Evolutionary conservation across 306 rosid genomes (phyloP).

Genomic region (Rosa rugosa): DNA sequence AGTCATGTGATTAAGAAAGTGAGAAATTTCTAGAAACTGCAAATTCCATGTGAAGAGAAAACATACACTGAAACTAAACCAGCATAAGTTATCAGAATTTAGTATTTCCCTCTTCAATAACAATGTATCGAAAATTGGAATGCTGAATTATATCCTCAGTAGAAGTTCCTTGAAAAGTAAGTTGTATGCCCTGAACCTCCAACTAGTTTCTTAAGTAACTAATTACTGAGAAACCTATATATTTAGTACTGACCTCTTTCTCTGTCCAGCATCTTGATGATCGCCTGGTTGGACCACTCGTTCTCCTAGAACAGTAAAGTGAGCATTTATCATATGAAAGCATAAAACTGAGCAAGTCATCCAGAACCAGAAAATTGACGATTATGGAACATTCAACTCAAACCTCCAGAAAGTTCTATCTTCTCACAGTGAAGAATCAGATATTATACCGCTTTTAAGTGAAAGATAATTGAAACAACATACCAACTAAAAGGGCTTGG

Average conservation of each 20-base stretch:
- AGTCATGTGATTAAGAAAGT: slow-evolving; percentile 16
- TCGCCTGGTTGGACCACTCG: slow-evolving; percentile 34
- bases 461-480: neutral
- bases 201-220: neutral
- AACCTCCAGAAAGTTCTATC: neutral
- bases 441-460: no score
- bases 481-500: slow-evolving; percentile 37
- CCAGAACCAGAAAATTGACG: neutral
- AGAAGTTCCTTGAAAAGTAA: neutral
- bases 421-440: neutral
- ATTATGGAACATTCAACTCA: slow-evolving; percentile 1
- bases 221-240: neutral
- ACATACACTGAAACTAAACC: neutral
- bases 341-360: neutral
- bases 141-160: neutral
- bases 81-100: neutral
- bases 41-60: neutral
- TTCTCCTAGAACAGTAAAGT: slow-evolving; percentile 30
- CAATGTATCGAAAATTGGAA: neutral
- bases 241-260: slow-evolving; percentile 45
- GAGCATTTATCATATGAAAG: neutral
- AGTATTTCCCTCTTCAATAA: neutral
- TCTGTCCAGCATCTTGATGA: slow-evolving; percentile 46
- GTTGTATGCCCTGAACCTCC: neutral
- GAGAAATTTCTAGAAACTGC: slow-evolving; percentile 1